Evolutionary conservation across 225 moss, liverwort and hornwort species (phyloP), one percentile per base, ranked within the genome.

Genomic region (Lunularia cruciata): DNA sequence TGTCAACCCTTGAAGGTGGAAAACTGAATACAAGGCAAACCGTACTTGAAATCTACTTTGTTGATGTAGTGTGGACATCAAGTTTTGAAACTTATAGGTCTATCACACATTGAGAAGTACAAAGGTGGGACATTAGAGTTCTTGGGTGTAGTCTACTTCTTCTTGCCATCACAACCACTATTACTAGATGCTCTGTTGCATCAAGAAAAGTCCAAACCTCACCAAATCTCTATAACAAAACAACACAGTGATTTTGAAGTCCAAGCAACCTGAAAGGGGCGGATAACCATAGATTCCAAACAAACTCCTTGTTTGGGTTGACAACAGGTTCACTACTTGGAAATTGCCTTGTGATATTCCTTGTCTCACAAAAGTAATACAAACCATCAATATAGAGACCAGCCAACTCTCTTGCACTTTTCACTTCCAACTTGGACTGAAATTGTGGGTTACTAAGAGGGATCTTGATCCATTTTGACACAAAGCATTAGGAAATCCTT

Each of bases 181-280:
- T 91, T 60, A 94, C 85, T 60, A 57, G 74, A 55, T 37, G 64
- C 37, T 70, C 76, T 74, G 86, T 84, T 60, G 89, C 79, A 74
- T 94, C 94, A 86, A 84, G 48, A 39, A 79, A 79, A 45, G 28
- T 65, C 52, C 79, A 69, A 35, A 57, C 58, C 26, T 79, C 79
- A 34, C 74, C 91, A 89, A 94, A 89, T 84, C 94, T 91, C 94
- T 94, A 91, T 70, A 94, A 81, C 55, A 94, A 89, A 72, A 81
- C 83, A n/a, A 80, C 83, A 79, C 94, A 94, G 76, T 94, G 94
- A 46, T 72, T 77, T 23, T 73, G 83, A 40, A 94, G 77, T 65
- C 94, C 94, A 40, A 91, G 72, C 47, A 82, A 77, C 82, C 79
- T 84, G 70, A 94, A 94, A 33, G 94, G 89, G 32, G 81, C 75